Evolutionary conservation across 192 early-diverging fungal species (phyloP), one percentile per base, ranked within the genome.

Genomic region (Physocladia obscura): DNA sequence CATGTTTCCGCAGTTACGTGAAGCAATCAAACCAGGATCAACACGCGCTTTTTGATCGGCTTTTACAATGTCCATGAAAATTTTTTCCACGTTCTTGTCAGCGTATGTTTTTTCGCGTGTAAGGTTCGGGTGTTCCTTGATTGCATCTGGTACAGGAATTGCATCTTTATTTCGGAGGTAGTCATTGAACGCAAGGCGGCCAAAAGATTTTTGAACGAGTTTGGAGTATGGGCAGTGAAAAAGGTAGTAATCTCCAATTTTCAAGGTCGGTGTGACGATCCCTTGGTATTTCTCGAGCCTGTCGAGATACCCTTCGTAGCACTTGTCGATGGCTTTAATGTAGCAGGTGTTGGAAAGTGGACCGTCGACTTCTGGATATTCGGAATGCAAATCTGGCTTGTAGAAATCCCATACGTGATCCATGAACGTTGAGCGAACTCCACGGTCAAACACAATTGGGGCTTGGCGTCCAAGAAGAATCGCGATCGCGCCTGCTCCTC

Each of bases 201-300:
- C 94, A 79, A 90, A 92, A 32, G 93, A 90, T 82, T 99, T 99
- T 82, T 89, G 89, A 8, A 99, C 94, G 71, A 98, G 85, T 86
- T 99, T 99, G 77, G 90, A 90, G 88, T 98, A 98, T 36, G 97
- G 97, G 55, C 93, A 93, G 84, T 99, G 97, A 87, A 95, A 97
- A 37, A 93, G 85, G 57, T 88, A 49, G 82, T 93, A 93, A 81
- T 96, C 94, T 52, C 92, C 57, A 54, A 76, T 76, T 56, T 83
- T 79, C 73, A 86, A 59, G 62, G 80, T 81, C 31, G 87, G 75
- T 40, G 77, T 74, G 24, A 70, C 71, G 68, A 51, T 39, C 50
- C 70, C 68, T 27, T 68, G 51, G 65, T 63, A 57, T 21, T 76
- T 67, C 4, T 76, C 62, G 58, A 63, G 40, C 6, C 50, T 49